phyloP scores from a whole-genome alignment of 495 filamentous ascomycete species.

The Lindgomyces ingoldianus region DNA sequence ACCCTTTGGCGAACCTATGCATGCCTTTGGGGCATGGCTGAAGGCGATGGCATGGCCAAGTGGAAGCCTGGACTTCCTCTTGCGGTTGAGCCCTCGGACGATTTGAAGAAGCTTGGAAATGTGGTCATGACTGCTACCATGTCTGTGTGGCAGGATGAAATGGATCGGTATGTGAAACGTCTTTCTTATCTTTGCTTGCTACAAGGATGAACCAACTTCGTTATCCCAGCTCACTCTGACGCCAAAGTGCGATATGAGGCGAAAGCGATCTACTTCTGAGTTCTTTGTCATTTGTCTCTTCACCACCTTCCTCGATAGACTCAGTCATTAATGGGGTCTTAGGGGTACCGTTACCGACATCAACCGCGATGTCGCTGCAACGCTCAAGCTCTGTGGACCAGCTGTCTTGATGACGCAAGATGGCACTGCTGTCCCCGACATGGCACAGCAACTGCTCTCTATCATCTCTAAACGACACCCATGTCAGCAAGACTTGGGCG shows the following conservation, averaged over 20 bases:
- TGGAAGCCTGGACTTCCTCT: conserved; percentile 89
- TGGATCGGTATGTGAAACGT: conserved; percentile 70
- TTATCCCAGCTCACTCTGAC: conserved; percentile 99
- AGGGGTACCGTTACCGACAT: conserved; percentile 91
- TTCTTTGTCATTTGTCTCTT: conserved; percentile 29
- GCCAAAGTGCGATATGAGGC: conserved; percentile 79
- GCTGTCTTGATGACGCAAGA: conserved; percentile 72
- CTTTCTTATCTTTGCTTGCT: conserved; percentile 45
- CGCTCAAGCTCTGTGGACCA: conserved; percentile 87
- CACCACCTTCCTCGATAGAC: conserved; percentile 13
- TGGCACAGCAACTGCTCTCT: conserved; percentile 64
- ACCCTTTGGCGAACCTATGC: conserved; percentile 93
- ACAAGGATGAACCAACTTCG: conserved; percentile 83
- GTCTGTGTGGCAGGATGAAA: conserved; percentile 81
- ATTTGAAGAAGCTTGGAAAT: conserved; percentile 83
- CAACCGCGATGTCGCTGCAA: conserved; percentile 90
- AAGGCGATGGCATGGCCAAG: conserved; percentile 72
- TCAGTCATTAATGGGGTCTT: conserved; percentile 53
- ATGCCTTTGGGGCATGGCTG: conserved; percentile 84
- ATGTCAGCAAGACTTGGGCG: conserved; percentile 80
- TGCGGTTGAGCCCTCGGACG: conserved; percentile 69
- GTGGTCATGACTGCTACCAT: conserved; percentile 83
- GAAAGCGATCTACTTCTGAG: conserved; percentile 74
- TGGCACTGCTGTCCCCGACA: conserved; percentile 59
- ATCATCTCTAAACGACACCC: conserved; percentile 87